A percentile compares a stretch with the other conserved stretches of the same genome.
Evolutionary conservation across 306 rosid species (phyloP).

Genomic region (Inga laurina): DNA sequence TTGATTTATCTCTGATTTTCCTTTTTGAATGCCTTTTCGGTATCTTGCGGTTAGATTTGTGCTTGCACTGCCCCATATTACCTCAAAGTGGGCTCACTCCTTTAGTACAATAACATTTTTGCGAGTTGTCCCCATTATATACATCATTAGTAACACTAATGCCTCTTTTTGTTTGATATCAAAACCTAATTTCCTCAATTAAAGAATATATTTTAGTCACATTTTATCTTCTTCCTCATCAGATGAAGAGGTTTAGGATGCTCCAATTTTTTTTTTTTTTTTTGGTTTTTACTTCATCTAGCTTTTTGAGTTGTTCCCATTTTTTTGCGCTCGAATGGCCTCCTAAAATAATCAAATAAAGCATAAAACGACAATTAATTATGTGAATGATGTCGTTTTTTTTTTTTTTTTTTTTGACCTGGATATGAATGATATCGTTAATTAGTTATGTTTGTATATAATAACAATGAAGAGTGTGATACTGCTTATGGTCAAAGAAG

Average conservation of each 20-base stretch:
- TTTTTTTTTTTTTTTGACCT: no score
- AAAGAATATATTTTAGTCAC: neutral
- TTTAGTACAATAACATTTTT: constrained; percentile 23
- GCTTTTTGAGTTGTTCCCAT: constrained; percentile 5
- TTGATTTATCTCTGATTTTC: constrained; percentile 34
- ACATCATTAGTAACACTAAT: neutral
- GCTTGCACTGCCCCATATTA: constrained; percentile 43
- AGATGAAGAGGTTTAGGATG: neutral
- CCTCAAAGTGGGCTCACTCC: constrained; percentile 39
- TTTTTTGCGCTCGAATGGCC: constrained; percentile 8
- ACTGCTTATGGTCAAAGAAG: neutral
- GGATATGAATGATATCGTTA: neutral
- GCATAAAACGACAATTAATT: neutral
- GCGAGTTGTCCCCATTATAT: constrained; percentile 38
- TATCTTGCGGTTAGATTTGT: constrained; percentile 46
- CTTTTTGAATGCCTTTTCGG: constrained; percentile 37
- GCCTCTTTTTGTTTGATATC: constrained; percentile 31
- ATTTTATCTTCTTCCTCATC: neutral
- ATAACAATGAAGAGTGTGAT: constrained; percentile 15
- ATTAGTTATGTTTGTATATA: neutral
- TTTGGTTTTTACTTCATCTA: neutral
- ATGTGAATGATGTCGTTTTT: neutral
- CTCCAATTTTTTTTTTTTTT: neutral
- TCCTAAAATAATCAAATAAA: neutral
- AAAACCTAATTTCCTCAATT: neutral